phyloP scores from a whole-genome alignment of 768 basidiomycete genomes.

The Boletus pseudo-olivaceus region DNA sequence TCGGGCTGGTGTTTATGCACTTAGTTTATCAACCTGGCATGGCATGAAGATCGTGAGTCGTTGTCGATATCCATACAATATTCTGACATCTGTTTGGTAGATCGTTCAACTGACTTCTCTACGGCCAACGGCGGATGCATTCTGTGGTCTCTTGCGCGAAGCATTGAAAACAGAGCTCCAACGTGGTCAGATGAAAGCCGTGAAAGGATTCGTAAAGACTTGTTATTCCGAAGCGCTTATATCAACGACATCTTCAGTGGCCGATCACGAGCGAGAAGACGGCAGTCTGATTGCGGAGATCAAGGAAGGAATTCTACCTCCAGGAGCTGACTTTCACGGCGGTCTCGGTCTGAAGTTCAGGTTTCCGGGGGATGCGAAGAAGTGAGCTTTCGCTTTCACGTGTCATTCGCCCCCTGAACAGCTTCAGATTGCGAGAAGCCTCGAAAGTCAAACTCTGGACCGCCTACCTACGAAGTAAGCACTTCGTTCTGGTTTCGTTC shows the following conservation, averaged over 20 bases:
- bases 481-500: background rate
- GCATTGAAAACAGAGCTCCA: slow-evolving; percentile 87
- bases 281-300: slow-evolving; percentile 57
- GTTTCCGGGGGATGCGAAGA: slow-evolving; percentile 90
- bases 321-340: slow-evolving; percentile 62
- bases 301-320: slow-evolving; percentile 43
- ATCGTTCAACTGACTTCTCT: slow-evolving; percentile 92
- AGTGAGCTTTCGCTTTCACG: slow-evolving; percentile 45
- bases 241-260: slow-evolving; percentile 49
- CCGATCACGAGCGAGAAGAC: slow-evolving; percentile 66
- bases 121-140: slow-evolving; percentile 88
- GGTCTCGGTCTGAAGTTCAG: slow-evolving; percentile 81
- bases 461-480: slow-evolving; percentile 73
- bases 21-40: slow-evolving; percentile 92
- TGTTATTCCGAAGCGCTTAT: slow-evolving; percentile 93
- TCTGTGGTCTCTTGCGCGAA: slow-evolving; percentile 85
- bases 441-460: slow-evolving; percentile 97
- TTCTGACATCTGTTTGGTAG: slow-evolving; percentile 34
- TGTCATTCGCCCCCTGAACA: slow-evolving; percentile 11
- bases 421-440: slow-evolving; percentile 72
- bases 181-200: slow-evolving; percentile 87
- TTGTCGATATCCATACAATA: slow-evolving; percentile 1
- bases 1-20: slow-evolving; percentile 92
- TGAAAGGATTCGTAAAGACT: slow-evolving; percentile 87
- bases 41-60: slow-evolving; percentile 78